phyloP scores from a whole-genome alignment of 768 basidiomycete species.

The Tephrocybe sp. region DNA sequence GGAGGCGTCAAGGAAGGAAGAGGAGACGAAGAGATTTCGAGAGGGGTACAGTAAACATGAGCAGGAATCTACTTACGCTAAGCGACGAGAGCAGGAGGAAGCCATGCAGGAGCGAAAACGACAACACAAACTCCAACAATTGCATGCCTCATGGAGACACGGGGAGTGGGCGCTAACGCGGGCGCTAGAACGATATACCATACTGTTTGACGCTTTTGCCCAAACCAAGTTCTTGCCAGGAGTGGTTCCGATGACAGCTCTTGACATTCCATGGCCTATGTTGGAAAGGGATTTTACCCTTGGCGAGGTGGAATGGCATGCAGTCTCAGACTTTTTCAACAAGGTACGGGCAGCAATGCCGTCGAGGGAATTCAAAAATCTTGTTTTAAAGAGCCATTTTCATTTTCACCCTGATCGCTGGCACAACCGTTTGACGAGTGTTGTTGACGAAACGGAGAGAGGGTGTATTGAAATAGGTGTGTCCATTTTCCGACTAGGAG shows the following conservation, averaged over 20 bases:
- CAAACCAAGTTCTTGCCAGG: constrained; percentile 51
- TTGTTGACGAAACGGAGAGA: constrained; percentile 57
- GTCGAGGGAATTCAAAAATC: constrained; percentile 57
- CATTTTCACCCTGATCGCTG: constrained; percentile 83
- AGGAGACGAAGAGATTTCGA: constrained; percentile 30
- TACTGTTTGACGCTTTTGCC: constrained; percentile 65
- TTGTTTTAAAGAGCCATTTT: constrained; percentile 71
- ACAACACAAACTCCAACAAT: constrained; percentile 39
- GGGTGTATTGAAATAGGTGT: constrained; percentile 65
- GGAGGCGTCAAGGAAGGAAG: constrained; percentile 19
- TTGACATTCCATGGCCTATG: constrained; percentile 77
- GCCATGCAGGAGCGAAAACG: constrained; percentile 33
- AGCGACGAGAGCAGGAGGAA: constrained; percentile 18
- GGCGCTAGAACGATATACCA: constrained; percentile 75
- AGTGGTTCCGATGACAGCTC: constrained; percentile 53
- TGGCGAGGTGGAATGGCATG: constrained; percentile 69
- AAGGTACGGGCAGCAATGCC: constrained; percentile 53
- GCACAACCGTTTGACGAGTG: constrained; percentile 62
- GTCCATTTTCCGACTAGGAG: constrained; percentile 13
- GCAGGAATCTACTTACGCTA: constrained; percentile 16
- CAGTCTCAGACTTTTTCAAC: constrained; percentile 72
- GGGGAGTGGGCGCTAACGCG: constrained; percentile 59
- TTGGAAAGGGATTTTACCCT: constrained; percentile 55
- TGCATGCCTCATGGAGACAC: constrained; percentile 56
- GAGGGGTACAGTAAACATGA: constrained; percentile 20